These are phyloP conservation scores for Saccharum hybrid DNA, from an alignment of 202 grass and related monocot genomes.

Conservation along the genomic window DNA sequence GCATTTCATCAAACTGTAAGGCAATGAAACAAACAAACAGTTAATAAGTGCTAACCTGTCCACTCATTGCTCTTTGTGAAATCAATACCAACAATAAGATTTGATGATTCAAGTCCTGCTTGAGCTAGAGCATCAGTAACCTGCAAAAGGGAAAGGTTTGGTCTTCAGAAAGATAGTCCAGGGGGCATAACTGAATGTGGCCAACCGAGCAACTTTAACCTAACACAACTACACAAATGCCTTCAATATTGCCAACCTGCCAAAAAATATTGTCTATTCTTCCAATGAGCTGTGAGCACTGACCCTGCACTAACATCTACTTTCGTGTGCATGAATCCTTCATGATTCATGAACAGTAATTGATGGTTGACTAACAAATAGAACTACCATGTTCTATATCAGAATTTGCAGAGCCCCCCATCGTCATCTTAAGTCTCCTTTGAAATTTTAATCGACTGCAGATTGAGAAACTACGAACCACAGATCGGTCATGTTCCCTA, in stretches of 20 bases:
- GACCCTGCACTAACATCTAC: background rate
- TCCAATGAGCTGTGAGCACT: conserved; percentile 11
- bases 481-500: background rate
- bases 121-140: conserved; percentile 87
- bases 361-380: conserved; percentile 27
- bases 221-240: background rate
- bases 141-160: conserved; percentile 47
- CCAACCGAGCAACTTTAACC: background rate
- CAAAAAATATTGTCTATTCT: conserved; percentile 21
- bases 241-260: conserved; percentile 27
- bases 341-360: conserved; percentile 8
- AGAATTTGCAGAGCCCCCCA: background rate
- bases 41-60: conserved; percentile 63
- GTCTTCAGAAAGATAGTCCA: conserved; percentile 6
- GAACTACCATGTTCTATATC: background rate
- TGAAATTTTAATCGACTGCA: background rate
- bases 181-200: background rate
- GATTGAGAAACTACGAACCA: conserved; percentile 11
- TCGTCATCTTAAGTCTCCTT: background rate
- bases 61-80: conserved; percentile 99
- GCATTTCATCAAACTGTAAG: background rate
- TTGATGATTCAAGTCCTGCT: conserved; percentile 90
- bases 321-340: conserved; percentile 4
- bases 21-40: background rate
- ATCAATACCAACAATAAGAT: conserved; percentile 98